phyloP scores from a whole-genome alignment of 345 rosid species.

The Linum lewisii region DNA sequence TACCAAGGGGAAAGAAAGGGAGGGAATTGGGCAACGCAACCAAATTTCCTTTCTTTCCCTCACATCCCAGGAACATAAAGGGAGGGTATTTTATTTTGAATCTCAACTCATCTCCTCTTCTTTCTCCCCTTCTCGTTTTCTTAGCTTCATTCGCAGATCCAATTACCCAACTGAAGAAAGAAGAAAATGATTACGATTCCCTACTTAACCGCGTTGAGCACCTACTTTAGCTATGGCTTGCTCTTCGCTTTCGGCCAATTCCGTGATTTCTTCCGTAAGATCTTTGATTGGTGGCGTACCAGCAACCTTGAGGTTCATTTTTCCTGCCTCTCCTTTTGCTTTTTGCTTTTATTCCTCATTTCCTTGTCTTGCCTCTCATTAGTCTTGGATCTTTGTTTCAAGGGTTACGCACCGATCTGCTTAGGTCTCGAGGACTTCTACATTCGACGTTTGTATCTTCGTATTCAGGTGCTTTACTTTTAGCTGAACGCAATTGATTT shows the following conservation, averaged over 20 bases:
- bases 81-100: not conserved
- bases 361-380: not conserved
- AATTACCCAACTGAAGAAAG: not conserved
- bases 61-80: no score
- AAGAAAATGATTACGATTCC: slow-evolving; percentile 60
- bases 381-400: not conserved
- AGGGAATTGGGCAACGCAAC: no score
- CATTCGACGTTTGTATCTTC: slow-evolving; percentile 66
- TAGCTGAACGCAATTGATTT: no score
- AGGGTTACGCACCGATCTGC: slow-evolving; percentile 96
- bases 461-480: slow-evolving; percentile 57
- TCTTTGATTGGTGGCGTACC: slow-evolving; percentile 48
- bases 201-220: slow-evolving; percentile 57
- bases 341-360: not conserved
- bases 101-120: not conserved
- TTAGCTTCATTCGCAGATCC: not conserved
- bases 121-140: not conserved
- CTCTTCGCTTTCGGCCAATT: slow-evolving; percentile 69
- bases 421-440: slow-evolving; percentile 89
- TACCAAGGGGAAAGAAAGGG: no score
- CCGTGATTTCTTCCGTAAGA: slow-evolving; percentile 63
- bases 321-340: not conserved
- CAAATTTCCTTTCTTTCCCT: no score
- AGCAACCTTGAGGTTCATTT: slow-evolving; percentile 45
- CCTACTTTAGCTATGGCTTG: slow-evolving; percentile 75